A percentile compares a stretch with the other conserved stretches of the same genome.
Conservation (phyloP, 164 flowering plant genomes). For the Santalum album region DNA sequence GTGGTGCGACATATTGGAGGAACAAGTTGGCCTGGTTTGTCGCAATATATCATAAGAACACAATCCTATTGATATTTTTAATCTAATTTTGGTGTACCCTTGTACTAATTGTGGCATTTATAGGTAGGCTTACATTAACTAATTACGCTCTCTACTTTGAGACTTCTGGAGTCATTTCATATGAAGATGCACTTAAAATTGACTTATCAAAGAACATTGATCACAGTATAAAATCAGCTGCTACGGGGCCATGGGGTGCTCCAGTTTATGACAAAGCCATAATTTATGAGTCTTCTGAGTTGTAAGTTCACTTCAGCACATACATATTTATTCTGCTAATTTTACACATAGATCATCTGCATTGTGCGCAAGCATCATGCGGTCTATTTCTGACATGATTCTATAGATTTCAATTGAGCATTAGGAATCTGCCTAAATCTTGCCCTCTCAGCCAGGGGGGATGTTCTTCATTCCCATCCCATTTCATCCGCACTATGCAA, state of each 20-base stretch:
- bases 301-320: constrained; percentile 41
- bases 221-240: constrained; percentile 49
- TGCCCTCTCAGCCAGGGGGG: no score
- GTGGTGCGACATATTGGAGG: constrained; percentile 85
- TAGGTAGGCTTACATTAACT: constrained; percentile 86
- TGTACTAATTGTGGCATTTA: constrained; percentile 8
- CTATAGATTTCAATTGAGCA: no score
- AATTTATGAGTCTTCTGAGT: constrained; percentile 54
- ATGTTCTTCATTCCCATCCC: no score
- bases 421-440: no score
- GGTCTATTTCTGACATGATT: no score
- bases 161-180: constrained; percentile 57
- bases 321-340: no score
- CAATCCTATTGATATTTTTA: no score
- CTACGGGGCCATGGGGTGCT: constrained; percentile 99
- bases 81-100: no score
- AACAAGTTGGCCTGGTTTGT: constrained; percentile 88
- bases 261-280: constrained; percentile 90
- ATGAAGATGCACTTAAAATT: constrained; percentile 74
- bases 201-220: constrained; percentile 56
- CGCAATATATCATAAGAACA: no score
- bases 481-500: no score
- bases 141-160: constrained; percentile 93
- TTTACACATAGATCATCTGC: no score
- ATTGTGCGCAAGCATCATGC: no score